Evolutionary conservation across 208 protist species (phyloP).

Genomic region (Acanthamoeba triangularis): DNA sequence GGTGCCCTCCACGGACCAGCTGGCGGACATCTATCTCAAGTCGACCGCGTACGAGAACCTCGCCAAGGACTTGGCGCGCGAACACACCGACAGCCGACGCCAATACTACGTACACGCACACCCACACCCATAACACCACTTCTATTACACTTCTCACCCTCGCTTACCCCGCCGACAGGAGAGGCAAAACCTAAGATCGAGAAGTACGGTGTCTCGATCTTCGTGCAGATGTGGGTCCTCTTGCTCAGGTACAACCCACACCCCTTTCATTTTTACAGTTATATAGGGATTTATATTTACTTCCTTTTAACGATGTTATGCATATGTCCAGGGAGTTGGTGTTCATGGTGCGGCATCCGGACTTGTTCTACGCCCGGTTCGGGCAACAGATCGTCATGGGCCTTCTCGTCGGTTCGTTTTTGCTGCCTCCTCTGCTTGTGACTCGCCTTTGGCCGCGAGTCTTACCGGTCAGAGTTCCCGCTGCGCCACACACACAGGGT

Average conservation of each 20-base stretch:
- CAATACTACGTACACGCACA: background rate
- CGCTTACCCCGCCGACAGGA: background rate
- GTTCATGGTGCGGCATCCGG: conserved; percentile 17
- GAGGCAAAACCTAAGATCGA: conserved; percentile 29
- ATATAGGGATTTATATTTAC: background rate
- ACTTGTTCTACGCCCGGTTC: conserved; percentile 36
- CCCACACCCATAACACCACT: background rate
- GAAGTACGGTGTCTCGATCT: conserved; percentile 2
- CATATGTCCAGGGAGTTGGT: background rate
- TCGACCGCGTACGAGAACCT: background rate
- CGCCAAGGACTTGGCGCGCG: background rate
- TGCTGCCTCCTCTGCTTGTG: background rate
- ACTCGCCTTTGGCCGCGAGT: too few species aligned
- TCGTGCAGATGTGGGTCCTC: conserved; percentile 39
- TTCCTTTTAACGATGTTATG: background rate
- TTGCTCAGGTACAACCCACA: background rate
- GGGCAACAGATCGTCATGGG: conserved; percentile 61
- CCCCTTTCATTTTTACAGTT: background rate
- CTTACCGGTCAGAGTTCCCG: background rate
- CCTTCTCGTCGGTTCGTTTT: conserved; percentile 5
- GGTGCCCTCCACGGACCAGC: background rate
- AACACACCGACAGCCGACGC: background rate
- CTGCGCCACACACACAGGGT: background rate
- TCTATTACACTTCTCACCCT: background rate
- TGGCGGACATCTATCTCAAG: background rate